Base-by-base conservation (phyloP, 179 eudicot genomes). In the Spergularia azorica region DNA sequence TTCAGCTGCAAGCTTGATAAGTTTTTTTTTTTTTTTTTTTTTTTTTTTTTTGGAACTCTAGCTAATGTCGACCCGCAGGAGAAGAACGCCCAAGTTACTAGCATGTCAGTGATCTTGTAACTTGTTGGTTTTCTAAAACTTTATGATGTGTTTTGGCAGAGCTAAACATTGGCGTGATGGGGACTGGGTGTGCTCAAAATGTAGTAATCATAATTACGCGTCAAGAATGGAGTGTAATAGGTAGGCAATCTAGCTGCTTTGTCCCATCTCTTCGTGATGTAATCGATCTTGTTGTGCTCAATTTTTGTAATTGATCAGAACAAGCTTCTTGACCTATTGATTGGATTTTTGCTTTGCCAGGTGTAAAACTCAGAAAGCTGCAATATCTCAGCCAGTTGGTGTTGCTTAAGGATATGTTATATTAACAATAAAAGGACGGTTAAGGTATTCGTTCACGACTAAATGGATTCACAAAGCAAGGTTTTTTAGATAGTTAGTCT, bases 131-230 rank as follows among this genome's bases (percentile, higher is more conserved):
- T 1, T 15, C 11, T 18, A 5, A 66, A 15, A 18, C 4, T 15
- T 43, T 52, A 36, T 79, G 32, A 76, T 39, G 26, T 54, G 39
- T 67, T 11, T 46, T 74, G 5, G 50, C 80, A 86, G 93, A 63
- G 94, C 92, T 48, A 90, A 84, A 78, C 92, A 91, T 71, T 91
- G 97, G 97, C 92, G 92, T 68, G 89, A 90, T 67, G 97, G 94
- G 73, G 97, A 91, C 80, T 91, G 97, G 94, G 90, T 90, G 94
- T 91, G 97, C 80, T 75, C 91, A n/a, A 88, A 82, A 69, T 91
- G 97, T 77, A 82, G 82, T 80, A 91, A 91, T 78, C 97, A 91
- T 85, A 91, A 91, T 59, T 91, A 91, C 84, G 97, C 97, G 56
- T 90, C 94, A 60, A 88, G 97, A 77, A 76, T 87, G 48, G 76